Base-by-base conservation (phyloP, 2,329 filamentous ascomycete species). In the Monosporascus ibericus region DNA sequence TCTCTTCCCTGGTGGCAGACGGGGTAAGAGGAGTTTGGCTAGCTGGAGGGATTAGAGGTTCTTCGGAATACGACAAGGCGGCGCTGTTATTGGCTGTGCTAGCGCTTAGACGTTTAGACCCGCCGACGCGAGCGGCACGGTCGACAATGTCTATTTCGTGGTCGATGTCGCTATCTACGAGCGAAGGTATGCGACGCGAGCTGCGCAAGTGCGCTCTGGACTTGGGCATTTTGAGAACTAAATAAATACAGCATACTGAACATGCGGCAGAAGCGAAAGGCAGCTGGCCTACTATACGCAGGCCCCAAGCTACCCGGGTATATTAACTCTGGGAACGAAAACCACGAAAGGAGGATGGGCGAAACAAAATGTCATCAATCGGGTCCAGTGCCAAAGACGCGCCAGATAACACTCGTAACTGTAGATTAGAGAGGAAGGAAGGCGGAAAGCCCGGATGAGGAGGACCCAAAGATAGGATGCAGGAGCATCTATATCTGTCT, bases 121-220 rank as follows among this genome's bases (percentile, higher is more conserved):
- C 57, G 14, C 50, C 53, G 37, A 51, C 44, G 38, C 48, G 27
- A 36, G 55, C 65, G 56, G 63, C 74, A 52, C 75, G 72, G 67
- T 90, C 85, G 59, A 88, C 75, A 38, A 92, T 80, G 59, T 67
- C 71, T 64, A 92, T 91, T 66, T 85, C 84, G 68, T 89, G 87
- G 62, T 87, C 84, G 63, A 85, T 86, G 60, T 86, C 82, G 65
- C 71, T 73, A 58, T 84, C 81, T 66, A 78, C 77, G 52, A 84
- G 72, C 52, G 73, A 72, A 49, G 73, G 65, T 38, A 73, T 78
- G 62, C 82, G 81, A 63, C 82, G 81, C 57, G 78, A 81, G 58
- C 73, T 77, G 59, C 75, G 72, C 55, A 70, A 60, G 50, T 63
- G 61, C 49, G 58, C 58, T 59, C 52, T 69, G 55, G 70, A 64